Evolutionary conservation across 192 early-diverging fungal species (phyloP), one percentile per base, ranked within the genome.

Genomic region (Coemansia nantahalensis): DNA sequence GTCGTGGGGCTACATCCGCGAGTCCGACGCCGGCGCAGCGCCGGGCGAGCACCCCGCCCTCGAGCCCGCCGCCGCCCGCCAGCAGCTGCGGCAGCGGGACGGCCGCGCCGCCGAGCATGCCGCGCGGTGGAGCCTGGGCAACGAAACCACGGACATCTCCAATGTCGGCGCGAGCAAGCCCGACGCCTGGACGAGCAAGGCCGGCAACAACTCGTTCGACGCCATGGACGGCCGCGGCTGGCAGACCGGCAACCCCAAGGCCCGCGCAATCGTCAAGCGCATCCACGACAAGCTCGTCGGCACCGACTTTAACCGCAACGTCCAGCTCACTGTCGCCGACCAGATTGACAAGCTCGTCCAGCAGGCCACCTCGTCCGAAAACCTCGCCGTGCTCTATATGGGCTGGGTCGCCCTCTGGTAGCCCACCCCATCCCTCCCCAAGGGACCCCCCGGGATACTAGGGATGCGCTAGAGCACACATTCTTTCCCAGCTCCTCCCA

Each of bases 271-370:
- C 56, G 89, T 99, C 36, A 86, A 83, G 44, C 83, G 96, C 13
- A 91, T 99, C n/a, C 85, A 83, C 24, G 96, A 94, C 80, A 99
- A 99, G 69, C 78, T 99, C 44, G 91, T 90, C 7, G 96, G 96
- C 22, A 84, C 88, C 23, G 96, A 99, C 65, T 99, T 99, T 64
- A 88, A 91, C 38, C 82, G 86, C 1, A 80, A 92, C 36, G 73
- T 79, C 33, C 82, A 86, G 2, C 62, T 99, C 40, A 85, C 90
- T 51, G 91, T 94, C 3, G 79, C 83, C 0, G 83, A 84, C 8
- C 96, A 99, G 74, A 93, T 99, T 3, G 86, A 97, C 30, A 86
- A 87, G 51, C 71, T 99, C 41, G 94, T 99, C 22, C 72, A 84
- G 54, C 91, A 97, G 71, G 94, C 95, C 10, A 93, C 87, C 0